Evolutionary conservation across 495 filamentous ascomycete genomes (phyloP).

Genomic region (Trichoderma parareesei): DNA sequence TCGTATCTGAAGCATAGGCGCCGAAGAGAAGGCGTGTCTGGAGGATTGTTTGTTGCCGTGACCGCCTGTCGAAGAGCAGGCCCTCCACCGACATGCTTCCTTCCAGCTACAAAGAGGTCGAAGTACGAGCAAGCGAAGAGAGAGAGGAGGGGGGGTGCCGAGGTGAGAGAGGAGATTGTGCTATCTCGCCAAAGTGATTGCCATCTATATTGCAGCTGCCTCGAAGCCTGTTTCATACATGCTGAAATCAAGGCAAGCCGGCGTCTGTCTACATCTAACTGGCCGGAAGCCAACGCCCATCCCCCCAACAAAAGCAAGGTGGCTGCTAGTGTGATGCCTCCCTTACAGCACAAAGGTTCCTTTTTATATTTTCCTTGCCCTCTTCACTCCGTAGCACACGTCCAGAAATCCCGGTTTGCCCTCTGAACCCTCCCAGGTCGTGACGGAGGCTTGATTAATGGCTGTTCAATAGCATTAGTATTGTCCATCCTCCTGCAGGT

Average conservation of each 20-base stretch:
- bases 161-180: background rate
- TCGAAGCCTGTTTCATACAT: background rate
- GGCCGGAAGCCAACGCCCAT: background rate
- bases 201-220: background rate
- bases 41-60: background rate
- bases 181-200: background rate
- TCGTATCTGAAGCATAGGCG: background rate
- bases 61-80: background rate
- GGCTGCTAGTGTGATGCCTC: background rate
- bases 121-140: background rate
- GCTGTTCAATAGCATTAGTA: background rate
- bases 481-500: background rate
- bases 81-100: background rate
- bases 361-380: background rate
- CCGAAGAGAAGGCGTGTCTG: background rate
- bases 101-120: background rate
- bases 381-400: background rate
- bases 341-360: background rate
- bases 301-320: background rate
- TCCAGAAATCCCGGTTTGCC: background rate
- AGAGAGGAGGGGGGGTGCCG: background rate
- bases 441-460: background rate
- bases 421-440: background rate
- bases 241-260: background rate
- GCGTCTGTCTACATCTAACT: constrained; percentile 9